Percentiles rank a stretch among this genome's conserved stretches.
phyloP scores from a whole-genome alignment of 2,329 filamentous ascomycete genomes.

The Aspergillus pseudoterreus region DNA sequence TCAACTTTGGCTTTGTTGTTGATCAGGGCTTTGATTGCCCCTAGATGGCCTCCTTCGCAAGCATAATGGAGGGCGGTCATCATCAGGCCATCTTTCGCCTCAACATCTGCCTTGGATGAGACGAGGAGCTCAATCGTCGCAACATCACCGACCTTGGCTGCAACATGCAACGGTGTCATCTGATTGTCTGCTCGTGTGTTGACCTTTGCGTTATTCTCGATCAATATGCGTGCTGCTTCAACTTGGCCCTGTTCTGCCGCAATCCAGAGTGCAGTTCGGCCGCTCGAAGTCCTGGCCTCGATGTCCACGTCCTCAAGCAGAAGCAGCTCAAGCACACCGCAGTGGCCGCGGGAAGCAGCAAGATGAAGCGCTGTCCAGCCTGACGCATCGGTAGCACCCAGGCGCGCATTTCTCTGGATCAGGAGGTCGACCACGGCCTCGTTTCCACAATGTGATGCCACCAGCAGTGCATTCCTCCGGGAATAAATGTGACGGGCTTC shows the following conservation, averaged over 20 bases:
- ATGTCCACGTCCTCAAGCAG: constrained; percentile 25
- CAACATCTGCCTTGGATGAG: constrained; percentile 29
- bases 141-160: constrained; percentile 30
- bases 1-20: constrained; percentile 31
- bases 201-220: constrained; percentile 29
- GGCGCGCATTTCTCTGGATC: constrained; percentile 28
- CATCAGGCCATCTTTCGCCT: constrained; percentile 34
- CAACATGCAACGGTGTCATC: constrained; percentile 33
- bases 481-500: constrained; percentile 28
- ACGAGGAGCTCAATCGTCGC: constrained; percentile 32
- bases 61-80: constrained; percentile 37
- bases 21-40: constrained; percentile 27
- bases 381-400: constrained; percentile 26
- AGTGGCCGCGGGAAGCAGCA: constrained; percentile 31
- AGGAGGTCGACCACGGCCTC: constrained; percentile 32
- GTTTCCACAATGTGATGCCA: constrained; percentile 39
- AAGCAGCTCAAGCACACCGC: constrained; percentile 24
- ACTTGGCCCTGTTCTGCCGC: constrained; percentile 33
- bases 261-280: constrained; percentile 34
- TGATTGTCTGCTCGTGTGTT: constrained; percentile 32
- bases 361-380: constrained; percentile 31
- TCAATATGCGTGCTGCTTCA: constrained; percentile 29
- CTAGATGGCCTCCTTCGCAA: constrained; percentile 27
- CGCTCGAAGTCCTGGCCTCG: constrained; percentile 28
- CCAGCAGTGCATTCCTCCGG: constrained; percentile 34